These are phyloP conservation scores for Leccinellum albellum DNA, from an alignment of 768 basidiomycete genomes.

Conservation along the genomic window DNA sequence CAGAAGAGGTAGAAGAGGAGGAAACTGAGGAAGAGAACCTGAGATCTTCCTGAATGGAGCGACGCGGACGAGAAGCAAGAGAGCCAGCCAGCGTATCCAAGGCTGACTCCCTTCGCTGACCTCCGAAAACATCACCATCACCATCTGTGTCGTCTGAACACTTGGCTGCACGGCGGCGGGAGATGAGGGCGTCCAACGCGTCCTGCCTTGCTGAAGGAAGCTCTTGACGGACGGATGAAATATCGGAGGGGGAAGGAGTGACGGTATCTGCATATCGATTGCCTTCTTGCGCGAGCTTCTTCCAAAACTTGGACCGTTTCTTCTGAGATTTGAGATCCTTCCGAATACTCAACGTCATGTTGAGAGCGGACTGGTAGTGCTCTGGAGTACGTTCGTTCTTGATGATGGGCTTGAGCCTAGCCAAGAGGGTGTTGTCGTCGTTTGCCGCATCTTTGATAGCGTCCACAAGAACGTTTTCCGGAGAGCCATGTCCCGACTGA, in stretches of 20 bases:
- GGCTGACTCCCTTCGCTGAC: slow-evolving; percentile 10
- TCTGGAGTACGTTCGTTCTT: slow-evolving; percentile 36
- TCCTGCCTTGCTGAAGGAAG: slow-evolving; percentile 24
- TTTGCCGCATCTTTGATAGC: slow-evolving; percentile 42
- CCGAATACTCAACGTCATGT: slow-evolving; percentile 42
- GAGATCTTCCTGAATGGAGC: slow-evolving; percentile 9
- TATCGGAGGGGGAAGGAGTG: slow-evolving; percentile 31
- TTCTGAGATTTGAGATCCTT: slow-evolving; percentile 41
- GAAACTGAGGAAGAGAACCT: slow-evolving; percentile 19
- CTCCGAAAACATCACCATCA: slow-evolving; percentile 24
- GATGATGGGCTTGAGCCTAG: slow-evolving; percentile 36
- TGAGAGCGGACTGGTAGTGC: slow-evolving; percentile 44
- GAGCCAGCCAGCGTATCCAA: slow-evolving; percentile 21
- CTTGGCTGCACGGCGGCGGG: slow-evolving; percentile 21
- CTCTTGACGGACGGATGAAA: slow-evolving; percentile 26
- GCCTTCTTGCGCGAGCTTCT: slow-evolving; percentile 37
- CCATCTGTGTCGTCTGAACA: slow-evolving; percentile 8
- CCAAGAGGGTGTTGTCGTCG: slow-evolving; percentile 39
- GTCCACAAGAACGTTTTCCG: slow-evolving; percentile 42
- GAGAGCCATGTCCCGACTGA: slow-evolving; percentile 27
- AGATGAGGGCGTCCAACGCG: slow-evolving; percentile 39
- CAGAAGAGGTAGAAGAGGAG: slow-evolving; percentile 16
- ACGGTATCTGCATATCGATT: slow-evolving; percentile 14
- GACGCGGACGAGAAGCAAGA: slow-evolving; percentile 24
- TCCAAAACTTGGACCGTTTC: slow-evolving; percentile 46